These are phyloP conservation scores for Asterophora lycoperdoides DNA, from an alignment of 768 basidiomycete genomes.

Conservation along the genomic window DNA sequence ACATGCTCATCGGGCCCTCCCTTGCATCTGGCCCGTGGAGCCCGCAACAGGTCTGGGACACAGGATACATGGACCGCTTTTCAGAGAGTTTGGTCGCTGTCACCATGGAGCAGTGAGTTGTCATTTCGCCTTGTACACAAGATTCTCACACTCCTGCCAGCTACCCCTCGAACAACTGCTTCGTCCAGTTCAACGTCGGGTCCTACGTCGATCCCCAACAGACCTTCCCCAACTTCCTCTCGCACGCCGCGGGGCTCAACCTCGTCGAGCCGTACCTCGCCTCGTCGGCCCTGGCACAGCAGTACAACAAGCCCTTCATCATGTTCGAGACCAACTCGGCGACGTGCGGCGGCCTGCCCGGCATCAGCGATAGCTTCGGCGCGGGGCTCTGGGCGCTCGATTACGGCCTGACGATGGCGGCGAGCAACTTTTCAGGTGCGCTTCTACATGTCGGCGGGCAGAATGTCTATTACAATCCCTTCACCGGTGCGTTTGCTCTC, in stretches of 20 bases:
- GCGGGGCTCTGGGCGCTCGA: conserved; percentile 65
- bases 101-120: conserved; percentile 53
- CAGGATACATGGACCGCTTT: conserved; percentile 45
- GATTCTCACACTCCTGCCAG: conserved; percentile 22
- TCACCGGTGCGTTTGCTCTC: conserved; percentile 52
- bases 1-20: conserved; percentile 59
- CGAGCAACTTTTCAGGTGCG: conserved; percentile 50
- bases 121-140: neutral
- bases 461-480: conserved; percentile 64
- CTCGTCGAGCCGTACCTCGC: conserved; percentile 52
- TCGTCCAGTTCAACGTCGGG: conserved; percentile 42
- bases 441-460: conserved; percentile 63
- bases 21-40: conserved; percentile 53
- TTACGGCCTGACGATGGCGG: conserved; percentile 61
- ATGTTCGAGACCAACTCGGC: conserved; percentile 75
- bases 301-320: conserved; percentile 43
- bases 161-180: conserved; percentile 60
- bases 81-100: conserved; percentile 39
- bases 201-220: conserved; percentile 37
- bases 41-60: conserved; percentile 43
- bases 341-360: conserved; percentile 65
- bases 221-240: conserved; percentile 52
- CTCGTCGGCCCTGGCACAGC: conserved; percentile 42
- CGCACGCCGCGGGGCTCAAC: conserved; percentile 47
- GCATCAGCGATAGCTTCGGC: conserved; percentile 58